Percentiles rank a stretch among this genome's conserved stretches.
phyloP scores from a whole-genome alignment of 768 basidiomycete species.

The Mycena indigotica region DNA sequence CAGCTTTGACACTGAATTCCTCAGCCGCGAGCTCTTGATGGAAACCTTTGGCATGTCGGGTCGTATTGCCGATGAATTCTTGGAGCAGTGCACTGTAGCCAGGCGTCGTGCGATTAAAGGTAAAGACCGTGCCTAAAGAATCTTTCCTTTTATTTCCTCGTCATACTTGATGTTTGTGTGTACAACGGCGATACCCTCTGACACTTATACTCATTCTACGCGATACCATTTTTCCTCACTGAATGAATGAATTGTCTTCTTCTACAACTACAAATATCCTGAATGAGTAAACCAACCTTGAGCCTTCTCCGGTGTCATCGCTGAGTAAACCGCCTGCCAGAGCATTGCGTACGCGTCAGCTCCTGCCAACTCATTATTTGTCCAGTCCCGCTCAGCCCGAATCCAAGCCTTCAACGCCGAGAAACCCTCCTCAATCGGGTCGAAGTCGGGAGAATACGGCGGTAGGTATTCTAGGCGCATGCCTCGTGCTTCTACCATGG shows the following conservation, averaged over 20 bases:
- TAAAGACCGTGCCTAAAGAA: slow-evolving; percentile 5
- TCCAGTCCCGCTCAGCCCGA: slow-evolving; percentile 25
- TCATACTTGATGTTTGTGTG: background rate
- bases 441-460: slow-evolving; percentile 36
- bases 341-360: slow-evolving; percentile 28
- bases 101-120: slow-evolving; percentile 8
- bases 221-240: background rate
- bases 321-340: slow-evolving; percentile 28
- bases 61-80: slow-evolving; percentile 10
- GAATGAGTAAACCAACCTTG: slow-evolving; percentile 32
- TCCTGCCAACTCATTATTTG: slow-evolving; percentile 15
- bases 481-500: slow-evolving; percentile 26
- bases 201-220: background rate
- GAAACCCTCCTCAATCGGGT: slow-evolving; percentile 37
- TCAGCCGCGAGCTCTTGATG: slow-evolving; percentile 3
- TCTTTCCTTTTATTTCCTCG: background rate
- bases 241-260: background rate
- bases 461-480: slow-evolving; percentile 33
- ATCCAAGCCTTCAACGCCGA: slow-evolving; percentile 28
- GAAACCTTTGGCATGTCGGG: slow-evolving; percentile 5
- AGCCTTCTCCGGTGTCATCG: slow-evolving; percentile 27
- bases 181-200: background rate
- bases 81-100: slow-evolving; percentile 4
- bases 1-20: slow-evolving; percentile 2
- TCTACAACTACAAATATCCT: slow-evolving; percentile 24